Evolutionary conservation across 2,329 filamentous ascomycete species (phyloP), one percentile per base, ranked within the genome.

Genomic region (Colletotrichum scovillei): DNA sequence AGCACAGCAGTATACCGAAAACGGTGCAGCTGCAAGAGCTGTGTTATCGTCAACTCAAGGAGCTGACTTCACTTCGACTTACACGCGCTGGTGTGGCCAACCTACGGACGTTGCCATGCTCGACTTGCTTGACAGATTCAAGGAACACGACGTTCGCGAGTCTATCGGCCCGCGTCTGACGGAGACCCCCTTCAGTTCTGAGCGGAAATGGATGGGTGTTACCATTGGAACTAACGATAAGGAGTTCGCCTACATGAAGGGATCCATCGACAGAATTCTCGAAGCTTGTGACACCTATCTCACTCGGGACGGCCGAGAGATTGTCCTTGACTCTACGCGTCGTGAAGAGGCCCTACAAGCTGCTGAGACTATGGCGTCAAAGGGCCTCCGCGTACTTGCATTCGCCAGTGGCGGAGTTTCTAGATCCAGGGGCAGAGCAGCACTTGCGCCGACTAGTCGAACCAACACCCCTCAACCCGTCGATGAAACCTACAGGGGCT

Each of bases 191-290:
- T 99, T 99, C 83, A 98, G 96, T 81, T 99, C 97, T 1, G 95
- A 98, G 80, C 91, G 96, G 70, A 99, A 99, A 83, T 99, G 96
- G 96, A 99, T 99, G 97, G 97, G 97, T 42, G 95, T 98, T 32
- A 93, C 95, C 2, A 94, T 98, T 77, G 91, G 91, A 56, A 86
- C 87, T 26, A 88, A 90, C 60, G 84, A 86, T 35, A 91, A 92
- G 74, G 94, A 97, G 78, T 92, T 95, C 76, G 95, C 95, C 0
- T 99, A 98, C 81, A 94, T 98, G 85, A 99, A 99, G 81, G 97
- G 97, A 38, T 94, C 97, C 42, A 88, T 98, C 53, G 97, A 99
- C 82, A 93, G 92, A 81, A 90, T 99, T 26, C 85, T 99, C 6
- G 91, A 91, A 69, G 91, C 94, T 63, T 99, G 96, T 79, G 95